These are phyloP conservation scores for Saccharum spontaneum DNA, from an alignment of 176 grass and related monocot species.

Conservation along the genomic window DNA sequence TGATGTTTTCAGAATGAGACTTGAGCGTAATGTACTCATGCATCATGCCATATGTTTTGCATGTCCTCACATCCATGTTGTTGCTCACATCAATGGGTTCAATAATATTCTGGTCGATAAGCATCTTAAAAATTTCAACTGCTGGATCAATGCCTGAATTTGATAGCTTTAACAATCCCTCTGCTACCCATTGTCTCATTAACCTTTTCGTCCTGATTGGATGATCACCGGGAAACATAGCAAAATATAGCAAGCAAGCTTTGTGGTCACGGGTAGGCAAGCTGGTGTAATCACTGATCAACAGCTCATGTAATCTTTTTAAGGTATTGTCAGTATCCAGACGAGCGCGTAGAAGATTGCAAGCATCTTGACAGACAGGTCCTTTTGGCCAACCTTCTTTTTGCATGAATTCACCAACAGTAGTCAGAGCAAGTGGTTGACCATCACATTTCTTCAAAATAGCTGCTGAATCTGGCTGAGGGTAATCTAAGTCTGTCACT, in stretches of 20 bases:
- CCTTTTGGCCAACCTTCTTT: not conserved
- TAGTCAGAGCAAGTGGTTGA: slow-evolving; percentile 6
- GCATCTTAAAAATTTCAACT: not conserved
- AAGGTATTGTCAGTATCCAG: not conserved
- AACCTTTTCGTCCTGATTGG: not conserved
- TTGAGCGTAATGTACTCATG: not conserved
- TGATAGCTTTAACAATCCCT: not conserved
- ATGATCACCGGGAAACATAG: not conserved
- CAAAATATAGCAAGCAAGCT: not conserved
- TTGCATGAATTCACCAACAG: not conserved
- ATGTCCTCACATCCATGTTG: not conserved
- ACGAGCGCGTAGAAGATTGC: not conserved
- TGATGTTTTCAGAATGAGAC: not conserved
- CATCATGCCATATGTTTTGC: slow-evolving; percentile 5
- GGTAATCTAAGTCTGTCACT: not conserved
- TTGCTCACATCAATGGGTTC: not conserved
- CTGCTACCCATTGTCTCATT: not conserved
- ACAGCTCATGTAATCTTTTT: not conserved
- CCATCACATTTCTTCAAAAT: slow-evolving; percentile 17
- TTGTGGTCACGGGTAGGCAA: not conserved
- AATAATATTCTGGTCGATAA: not conserved
- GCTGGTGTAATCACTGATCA: not conserved
- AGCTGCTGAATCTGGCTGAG: not conserved
- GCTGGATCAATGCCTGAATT: not conserved
- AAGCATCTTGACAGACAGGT: not conserved